Evolutionary conservation across 2,329 filamentous ascomycete species (phyloP), one percentile per base, ranked within the genome.

Genomic region (Paradendryphiella salina): DNA sequence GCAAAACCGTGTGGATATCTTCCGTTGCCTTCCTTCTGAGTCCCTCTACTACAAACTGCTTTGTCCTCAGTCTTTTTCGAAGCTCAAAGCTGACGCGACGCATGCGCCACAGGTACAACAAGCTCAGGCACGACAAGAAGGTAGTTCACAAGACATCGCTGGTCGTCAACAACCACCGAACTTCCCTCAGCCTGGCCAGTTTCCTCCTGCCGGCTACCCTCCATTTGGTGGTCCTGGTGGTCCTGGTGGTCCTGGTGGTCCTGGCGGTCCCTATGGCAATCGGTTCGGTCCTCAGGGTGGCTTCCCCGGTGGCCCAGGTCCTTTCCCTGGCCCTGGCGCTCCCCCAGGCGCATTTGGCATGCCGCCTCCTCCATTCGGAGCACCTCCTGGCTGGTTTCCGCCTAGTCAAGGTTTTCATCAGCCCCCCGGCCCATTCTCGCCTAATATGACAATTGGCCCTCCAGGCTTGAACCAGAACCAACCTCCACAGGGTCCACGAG

Each of bases 11-110:
- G 92, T 96, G 86, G 92, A 96, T 78, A 85, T 87, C 87, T 66
- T 96, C 92, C 91, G 92, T 96, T 96, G 92, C 91, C 92, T 96
- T 96, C 92, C 92, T 96, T 96, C 91, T 96, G 91, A 96, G 85
- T 60, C 65, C 51, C 20, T 23, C 56, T 46, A 28, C 46, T 36
- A 43, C 39, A 49, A 28, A 17, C 50, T 47, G 14, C 41, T 52
- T 39, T 41, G 58, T 39, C 64, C 63, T 47, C 40, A 20, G 49
- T 38, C 36, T 39, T 29, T 35, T 26, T 34, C 18, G 29, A 44
- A 46, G 33, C 46, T 39, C 10, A 42, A 56, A 40, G 62, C 69
- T 72, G 52, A 71, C 54, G 50, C 46, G 49, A 52, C 32, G 46
- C 52, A 53, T 60, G 54, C 59, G 57, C 60, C 56, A 60, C 56